phyloP scores from a whole-genome alignment of 257 asterid genomes.

The Fraxinus quadrangulata region DNA sequence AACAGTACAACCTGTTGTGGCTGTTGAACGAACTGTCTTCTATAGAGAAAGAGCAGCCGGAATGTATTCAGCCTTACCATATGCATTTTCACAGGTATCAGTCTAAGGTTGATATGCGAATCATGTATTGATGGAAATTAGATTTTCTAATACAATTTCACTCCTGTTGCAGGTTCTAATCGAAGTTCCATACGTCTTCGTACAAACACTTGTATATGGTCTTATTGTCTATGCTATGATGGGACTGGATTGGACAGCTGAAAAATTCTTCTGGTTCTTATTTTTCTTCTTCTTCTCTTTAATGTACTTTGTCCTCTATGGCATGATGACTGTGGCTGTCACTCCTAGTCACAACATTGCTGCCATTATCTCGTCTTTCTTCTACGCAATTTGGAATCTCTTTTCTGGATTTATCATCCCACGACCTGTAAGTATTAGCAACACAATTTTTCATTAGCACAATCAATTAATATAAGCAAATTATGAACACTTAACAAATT shows the following conservation, averaged over 20 bases:
- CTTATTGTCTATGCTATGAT: constrained; percentile 23
- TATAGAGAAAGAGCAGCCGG: no score
- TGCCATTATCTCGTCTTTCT: constrained; percentile 20
- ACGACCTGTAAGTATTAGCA: constrained; percentile 18
- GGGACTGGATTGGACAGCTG: constrained; percentile 21
- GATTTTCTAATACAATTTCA: background rate
- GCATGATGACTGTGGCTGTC: constrained; percentile 29
- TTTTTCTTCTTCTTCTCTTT: constrained; percentile 28
- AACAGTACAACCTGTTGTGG: no score
- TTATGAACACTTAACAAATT: background rate
- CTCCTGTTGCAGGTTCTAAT: constrained; percentile 20
- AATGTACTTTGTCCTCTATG: constrained; percentile 15
- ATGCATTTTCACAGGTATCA: no score
- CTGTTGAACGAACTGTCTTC: no score
- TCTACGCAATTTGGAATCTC: constrained; percentile 18
- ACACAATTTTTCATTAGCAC: background rate
- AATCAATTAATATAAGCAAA: no score
- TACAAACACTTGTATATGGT: constrained; percentile 20
- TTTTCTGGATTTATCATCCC: constrained; percentile 28
- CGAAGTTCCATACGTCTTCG: constrained; percentile 21
- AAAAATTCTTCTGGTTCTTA: constrained; percentile 21
- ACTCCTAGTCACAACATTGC: constrained; percentile 21
- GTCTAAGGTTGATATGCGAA: no score
- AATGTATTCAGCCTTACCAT: no score
- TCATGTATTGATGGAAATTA: no score